Base-by-base conservation (phyloP, 345 rosid species). In the Hypericum perforatum region DNA sequence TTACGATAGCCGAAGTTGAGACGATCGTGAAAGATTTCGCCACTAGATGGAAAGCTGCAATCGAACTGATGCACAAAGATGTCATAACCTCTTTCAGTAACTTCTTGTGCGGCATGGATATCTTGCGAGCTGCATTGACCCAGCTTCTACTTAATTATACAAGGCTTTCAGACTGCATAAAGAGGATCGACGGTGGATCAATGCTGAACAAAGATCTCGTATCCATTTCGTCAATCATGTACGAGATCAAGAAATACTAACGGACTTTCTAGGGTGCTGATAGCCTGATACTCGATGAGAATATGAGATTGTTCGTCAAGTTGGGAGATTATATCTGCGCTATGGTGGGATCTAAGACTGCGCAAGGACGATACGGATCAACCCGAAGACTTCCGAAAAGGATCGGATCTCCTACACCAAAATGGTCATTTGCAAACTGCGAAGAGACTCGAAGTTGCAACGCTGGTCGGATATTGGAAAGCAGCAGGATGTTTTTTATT, bases 61-160 rank as follows among this genome's bases (percentile, higher is more conserved):
- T 92, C 50, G 97, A 92, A 63, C 63, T 92, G 70, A 92, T 92
- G 98, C 91, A 92, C 82, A 88, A 88, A 76, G 98, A 92, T 41
- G 94, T 92, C 38, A 88, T 92, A 49, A 92, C 98, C 7, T 88
- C 95, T n/a, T 92, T 92, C 73, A 88, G 98, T 69, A 92, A 83
- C 77, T 92, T 83, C 73, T 63, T 85, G 70, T 83, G 97, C 11
- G 98, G 97, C 16, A 92, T 85, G 98, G 97, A 92, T 70, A 92
- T 92, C 61, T 58, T 92, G 75, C 80, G 85, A 58, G 98, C 98
- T 61, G 95, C 96, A 54, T 61, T 88, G 78, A 92, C 98, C 37
- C 98, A 92, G 66, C 79, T 92, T 10, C 76, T 92, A 61, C 95
- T 92, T 38, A 88, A 88, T 62, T 88, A 92, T 58, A 88, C 97